phyloP scores from a whole-genome alignment of 495 filamentous ascomycete genomes.

The Viridothelium virens region DNA sequence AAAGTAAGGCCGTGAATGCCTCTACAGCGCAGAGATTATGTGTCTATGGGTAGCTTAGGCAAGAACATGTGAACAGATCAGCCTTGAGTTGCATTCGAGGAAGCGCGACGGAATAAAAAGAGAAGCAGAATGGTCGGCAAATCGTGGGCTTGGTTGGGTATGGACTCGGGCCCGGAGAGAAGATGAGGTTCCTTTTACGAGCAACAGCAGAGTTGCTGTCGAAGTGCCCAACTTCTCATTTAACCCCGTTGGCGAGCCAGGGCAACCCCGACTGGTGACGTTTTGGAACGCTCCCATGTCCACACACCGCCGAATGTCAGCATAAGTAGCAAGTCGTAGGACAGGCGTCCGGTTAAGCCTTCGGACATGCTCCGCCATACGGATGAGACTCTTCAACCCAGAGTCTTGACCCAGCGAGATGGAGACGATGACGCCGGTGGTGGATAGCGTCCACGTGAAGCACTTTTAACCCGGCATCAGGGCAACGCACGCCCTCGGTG shows the following conservation, averaged over 20 bases:
- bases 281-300: neutral
- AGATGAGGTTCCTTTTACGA: neutral
- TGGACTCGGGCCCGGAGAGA: neutral
- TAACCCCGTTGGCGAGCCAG: neutral
- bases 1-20: neutral
- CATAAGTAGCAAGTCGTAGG: neutral
- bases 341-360: neutral
- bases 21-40: neutral
- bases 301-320: constrained; percentile 10
- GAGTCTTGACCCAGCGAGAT: neutral
- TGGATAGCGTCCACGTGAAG: constrained; percentile 1
- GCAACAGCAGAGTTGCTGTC: neutral
- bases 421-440: neutral
- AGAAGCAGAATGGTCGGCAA: neutral
- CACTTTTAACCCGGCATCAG: neutral
- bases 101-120: neutral
- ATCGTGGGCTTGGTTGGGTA: neutral
- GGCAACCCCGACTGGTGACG: constrained; percentile 11
- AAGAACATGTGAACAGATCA: too few relatives aligned
- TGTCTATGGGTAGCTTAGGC: too few relatives aligned
- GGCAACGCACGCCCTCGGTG: neutral
- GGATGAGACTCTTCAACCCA: neutral
- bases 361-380: neutral
- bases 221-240: constrained; percentile 6
- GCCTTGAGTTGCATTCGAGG: neutral